These are phyloP conservation scores for Paraurostyla sp. DNA, from an alignment of 73 alveolate genomes.

Conservation along the genomic window DNA sequence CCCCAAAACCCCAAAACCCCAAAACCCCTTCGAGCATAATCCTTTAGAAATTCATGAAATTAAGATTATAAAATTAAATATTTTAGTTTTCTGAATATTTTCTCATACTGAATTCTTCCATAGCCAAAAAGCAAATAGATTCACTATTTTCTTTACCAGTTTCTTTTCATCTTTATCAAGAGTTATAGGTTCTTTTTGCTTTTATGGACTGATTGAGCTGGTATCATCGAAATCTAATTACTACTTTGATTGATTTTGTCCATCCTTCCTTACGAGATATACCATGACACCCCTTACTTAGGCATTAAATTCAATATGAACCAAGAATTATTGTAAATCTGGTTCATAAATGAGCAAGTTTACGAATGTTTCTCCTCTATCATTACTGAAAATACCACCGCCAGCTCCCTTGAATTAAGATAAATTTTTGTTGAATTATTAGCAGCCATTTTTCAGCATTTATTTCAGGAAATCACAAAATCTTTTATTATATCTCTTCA, in stretches of 20 bases:
- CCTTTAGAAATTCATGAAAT: too few species aligned
- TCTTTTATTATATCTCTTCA: background rate
- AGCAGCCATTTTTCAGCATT: conserved; percentile 1
- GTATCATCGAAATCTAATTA: background rate
- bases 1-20: too few species aligned
- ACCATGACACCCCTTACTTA: background rate
- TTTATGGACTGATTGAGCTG: background rate
- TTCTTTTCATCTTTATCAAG: conserved; percentile 5
- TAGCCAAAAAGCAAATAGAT: conserved; percentile 21
- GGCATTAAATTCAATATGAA: background rate
- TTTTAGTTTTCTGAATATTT: too few species aligned
- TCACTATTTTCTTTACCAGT: background rate
- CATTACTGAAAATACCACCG: too few species aligned
- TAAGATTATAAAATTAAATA: too few species aligned
- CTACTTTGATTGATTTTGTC: background rate
- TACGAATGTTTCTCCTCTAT: background rate
- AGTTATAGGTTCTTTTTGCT: background rate
- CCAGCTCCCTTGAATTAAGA: background rate
- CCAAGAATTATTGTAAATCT: background rate
- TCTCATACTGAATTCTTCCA: conserved; percentile 5
- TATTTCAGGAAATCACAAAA: background rate
- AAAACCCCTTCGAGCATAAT: too few species aligned
- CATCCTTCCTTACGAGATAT: conserved; percentile 4
- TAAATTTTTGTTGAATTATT: background rate
- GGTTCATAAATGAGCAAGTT: conserved; percentile 3